A percentile compares a stretch with the other conserved stretches of the same genome.
Evolutionary conservation across 2,329 filamentous ascomycete genomes (phyloP).

Genomic region (Alternaria sp.): DNA sequence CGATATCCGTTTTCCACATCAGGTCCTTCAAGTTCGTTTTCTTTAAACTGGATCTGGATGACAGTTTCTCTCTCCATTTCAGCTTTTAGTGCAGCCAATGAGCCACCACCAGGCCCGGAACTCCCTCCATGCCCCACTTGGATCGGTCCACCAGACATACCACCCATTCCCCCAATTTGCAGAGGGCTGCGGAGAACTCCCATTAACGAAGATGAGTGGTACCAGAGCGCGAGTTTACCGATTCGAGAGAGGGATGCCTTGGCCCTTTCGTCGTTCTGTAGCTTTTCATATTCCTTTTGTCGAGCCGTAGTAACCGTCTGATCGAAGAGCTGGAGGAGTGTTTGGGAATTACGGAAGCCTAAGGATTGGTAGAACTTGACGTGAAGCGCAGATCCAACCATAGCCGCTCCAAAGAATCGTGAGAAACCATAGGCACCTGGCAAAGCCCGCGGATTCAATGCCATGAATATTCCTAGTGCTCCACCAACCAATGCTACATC

Average conservation of each 20-base stretch:
- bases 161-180: neutral
- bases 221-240: conserved; percentile 20
- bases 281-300: conserved; percentile 10
- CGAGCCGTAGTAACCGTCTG: conserved; percentile 1
- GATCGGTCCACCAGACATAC: neutral
- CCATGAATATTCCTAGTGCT: conserved; percentile 21
- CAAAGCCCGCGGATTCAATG: conserved; percentile 27
- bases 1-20: conserved; percentile 26
- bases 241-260: conserved; percentile 23
- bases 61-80: conserved; percentile 16
- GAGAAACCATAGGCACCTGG: conserved; percentile 27
- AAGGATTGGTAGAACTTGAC: conserved; percentile 8
- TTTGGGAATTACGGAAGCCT: too few species aligned
- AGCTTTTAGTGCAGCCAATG: neutral
- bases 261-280: conserved; percentile 20
- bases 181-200: conserved; percentile 3
- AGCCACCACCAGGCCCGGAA: neutral
- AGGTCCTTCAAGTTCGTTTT: conserved; percentile 26
- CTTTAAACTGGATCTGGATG: conserved; percentile 24
- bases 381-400: conserved; percentile 26
- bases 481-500: conserved; percentile 28
- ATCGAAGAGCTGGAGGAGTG: conserved; percentile 9
- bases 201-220: conserved; percentile 9
- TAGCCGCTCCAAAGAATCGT: conserved; percentile 27
- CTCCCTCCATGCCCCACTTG: neutral